Percentiles rank a stretch among this genome's conserved stretches.
These are phyloP conservation scores for Mycena rebaudengoi DNA, from an alignment of 768 basidiomycete genomes.

Conservation along the genomic window DNA sequence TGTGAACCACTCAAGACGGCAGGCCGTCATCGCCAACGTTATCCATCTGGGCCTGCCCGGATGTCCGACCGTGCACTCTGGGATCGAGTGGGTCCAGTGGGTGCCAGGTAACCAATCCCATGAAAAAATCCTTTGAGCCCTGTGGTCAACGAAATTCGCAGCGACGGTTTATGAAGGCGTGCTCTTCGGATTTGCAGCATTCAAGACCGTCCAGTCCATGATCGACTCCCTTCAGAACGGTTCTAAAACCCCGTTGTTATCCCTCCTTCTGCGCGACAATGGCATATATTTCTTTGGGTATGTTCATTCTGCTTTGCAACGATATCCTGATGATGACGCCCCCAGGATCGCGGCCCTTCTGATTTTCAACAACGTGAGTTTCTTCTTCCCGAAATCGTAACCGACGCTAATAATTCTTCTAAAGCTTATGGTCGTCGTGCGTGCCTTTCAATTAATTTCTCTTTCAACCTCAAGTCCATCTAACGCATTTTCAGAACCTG, in stretches of 20 bases:
- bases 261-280: conserved; percentile 52
- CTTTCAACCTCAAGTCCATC: not conserved
- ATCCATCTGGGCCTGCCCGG: conserved; percentile 49
- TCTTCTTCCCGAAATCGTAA: conserved; percentile 48
- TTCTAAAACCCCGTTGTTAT: conserved; percentile 38
- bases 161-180: conserved; percentile 51
- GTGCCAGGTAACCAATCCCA: conserved; percentile 44
- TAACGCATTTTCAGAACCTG: conserved; percentile 38
- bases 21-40: conserved; percentile 44
- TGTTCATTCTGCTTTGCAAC: not conserved
- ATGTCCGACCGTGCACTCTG: conserved; percentile 50
- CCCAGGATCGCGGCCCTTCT: conserved; percentile 48
- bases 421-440: conserved; percentile 48
- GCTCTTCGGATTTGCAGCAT: conserved; percentile 50
- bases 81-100: conserved; percentile 56
- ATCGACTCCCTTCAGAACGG: conserved; percentile 33
- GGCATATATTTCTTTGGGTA: conserved; percentile 55
- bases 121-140: not conserved
- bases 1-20: conserved; percentile 45
- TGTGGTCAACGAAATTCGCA: conserved; percentile 18
- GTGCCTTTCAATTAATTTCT: conserved; percentile 8
- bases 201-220: conserved; percentile 40
- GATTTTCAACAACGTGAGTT: conserved; percentile 52
- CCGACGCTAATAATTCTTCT: not conserved
- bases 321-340: not conserved